Evolutionary conservation across 164 flowering plant species (phyloP).

Genomic region (Piper longum): DNA sequence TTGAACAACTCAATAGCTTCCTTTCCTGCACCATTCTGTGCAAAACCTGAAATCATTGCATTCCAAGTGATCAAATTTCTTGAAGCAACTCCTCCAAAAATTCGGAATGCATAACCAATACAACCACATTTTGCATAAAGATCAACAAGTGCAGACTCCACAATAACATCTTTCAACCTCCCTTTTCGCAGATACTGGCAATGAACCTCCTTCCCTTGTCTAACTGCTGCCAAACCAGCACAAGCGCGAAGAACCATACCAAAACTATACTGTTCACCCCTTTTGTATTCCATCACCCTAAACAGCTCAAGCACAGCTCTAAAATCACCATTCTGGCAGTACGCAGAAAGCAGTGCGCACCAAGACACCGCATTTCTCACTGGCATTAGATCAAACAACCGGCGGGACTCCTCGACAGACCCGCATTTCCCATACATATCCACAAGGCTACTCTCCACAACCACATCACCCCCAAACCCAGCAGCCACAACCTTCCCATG

Average conservation of each 20-base stretch:
- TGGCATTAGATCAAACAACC: constrained; percentile 56
- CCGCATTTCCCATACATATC: constrained; percentile 93
- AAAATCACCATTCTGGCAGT: constrained; percentile 54
- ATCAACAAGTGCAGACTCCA: constrained; percentile 86
- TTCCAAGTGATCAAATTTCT: constrained; percentile 78
- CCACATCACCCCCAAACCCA: constrained; percentile 47
- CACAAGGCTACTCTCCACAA: constrained; percentile 70
- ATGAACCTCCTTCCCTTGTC: constrained; percentile 76
- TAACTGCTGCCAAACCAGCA: constrained; percentile 58
- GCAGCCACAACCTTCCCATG: constrained; percentile 40
- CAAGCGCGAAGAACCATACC: constrained; percentile 85
- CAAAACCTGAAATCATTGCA: constrained; percentile 69
- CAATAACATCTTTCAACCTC: constrained; percentile 46
- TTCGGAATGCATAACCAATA: constrained; percentile 36
- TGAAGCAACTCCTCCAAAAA: constrained; percentile 31
- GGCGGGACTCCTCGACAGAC: constrained; percentile 25
- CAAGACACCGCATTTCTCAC: constrained; percentile 57
- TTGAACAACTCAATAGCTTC: constrained; percentile 47
- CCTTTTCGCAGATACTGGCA: constrained; percentile 65
- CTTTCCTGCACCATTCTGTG: constrained; percentile 67
- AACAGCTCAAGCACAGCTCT: constrained; percentile 42
- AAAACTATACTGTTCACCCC: constrained; percentile 43
- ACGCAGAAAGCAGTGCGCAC: constrained; percentile 66
- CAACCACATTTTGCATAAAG: constrained; percentile 80
- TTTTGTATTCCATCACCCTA: constrained; percentile 27